These are phyloP conservation scores for Globisporangium canariense DNA, from an alignment of 352 stramenopile species.

Conservation along the genomic window DNA sequence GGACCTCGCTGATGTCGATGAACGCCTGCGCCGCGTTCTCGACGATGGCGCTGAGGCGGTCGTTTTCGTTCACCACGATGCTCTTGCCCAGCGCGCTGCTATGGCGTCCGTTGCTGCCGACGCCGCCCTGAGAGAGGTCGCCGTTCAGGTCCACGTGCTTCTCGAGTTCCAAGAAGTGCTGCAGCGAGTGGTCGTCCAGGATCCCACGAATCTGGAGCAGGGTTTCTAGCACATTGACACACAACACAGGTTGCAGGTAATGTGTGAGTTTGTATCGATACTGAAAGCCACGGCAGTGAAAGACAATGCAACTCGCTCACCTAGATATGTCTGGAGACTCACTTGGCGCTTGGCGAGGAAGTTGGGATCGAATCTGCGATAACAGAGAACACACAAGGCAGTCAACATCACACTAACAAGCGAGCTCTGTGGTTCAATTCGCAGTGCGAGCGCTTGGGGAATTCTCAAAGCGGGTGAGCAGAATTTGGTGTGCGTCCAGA, in stretches of 20 bases:
- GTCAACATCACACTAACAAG: not conserved
- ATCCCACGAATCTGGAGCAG: constrained; percentile 70
- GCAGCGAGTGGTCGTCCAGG: constrained; percentile 67
- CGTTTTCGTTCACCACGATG: constrained; percentile 62
- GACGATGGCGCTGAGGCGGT: constrained; percentile 74
- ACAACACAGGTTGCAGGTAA: not conserved
- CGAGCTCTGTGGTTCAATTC: not conserved
- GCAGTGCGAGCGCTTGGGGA: constrained; percentile 1
- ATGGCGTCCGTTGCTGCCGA: constrained; percentile 43
- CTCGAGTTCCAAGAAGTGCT: constrained; percentile 79
- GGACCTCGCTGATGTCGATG: constrained; percentile 81
- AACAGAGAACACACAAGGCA: constrained; percentile 7
- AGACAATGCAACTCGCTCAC: constrained; percentile 20
- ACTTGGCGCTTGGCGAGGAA: constrained; percentile 76
- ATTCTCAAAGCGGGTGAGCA: constrained; percentile 33
- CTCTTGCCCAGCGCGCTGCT: constrained; percentile 54
- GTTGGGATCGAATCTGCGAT: constrained; percentile 72
- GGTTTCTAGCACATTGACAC: constrained; percentile 23
- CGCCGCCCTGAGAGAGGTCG: constrained; percentile 33
- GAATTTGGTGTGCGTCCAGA: constrained; percentile 3
- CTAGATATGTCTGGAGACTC: constrained; percentile 72
- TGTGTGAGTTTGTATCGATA: constrained; percentile 3
- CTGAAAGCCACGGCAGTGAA: not conserved
- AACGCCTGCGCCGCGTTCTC: constrained; percentile 74
- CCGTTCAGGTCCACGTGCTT: constrained; percentile 69